These are phyloP conservation scores for Dactylella cylindrospora DNA, from an alignment of 2,329 filamentous ascomycete species.

Conservation along the genomic window DNA sequence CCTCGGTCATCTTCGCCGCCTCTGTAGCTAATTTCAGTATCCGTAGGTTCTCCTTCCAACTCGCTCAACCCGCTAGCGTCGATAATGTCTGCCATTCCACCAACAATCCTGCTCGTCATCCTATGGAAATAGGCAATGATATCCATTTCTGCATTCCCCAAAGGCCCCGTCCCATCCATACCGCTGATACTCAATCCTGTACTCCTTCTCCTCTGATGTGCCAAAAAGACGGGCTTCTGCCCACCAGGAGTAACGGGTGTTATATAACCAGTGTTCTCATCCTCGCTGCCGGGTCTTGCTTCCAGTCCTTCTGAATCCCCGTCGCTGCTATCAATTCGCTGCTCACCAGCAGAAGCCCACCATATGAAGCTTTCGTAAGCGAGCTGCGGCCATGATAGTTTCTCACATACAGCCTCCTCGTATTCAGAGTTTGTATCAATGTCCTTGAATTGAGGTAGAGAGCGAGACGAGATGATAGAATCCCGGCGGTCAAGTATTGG, in stretches of 20 bases:
- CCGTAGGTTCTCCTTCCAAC: constrained; percentile 48
- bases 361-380: constrained; percentile 84
- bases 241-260: constrained; percentile 27
- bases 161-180: constrained; percentile 36
- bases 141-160: constrained; percentile 65
- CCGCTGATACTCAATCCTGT: constrained; percentile 38
- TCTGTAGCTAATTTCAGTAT: constrained; percentile 34
- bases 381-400: constrained; percentile 69
- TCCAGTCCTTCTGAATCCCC: constrained; percentile 42
- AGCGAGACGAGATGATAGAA: constrained; percentile 28
- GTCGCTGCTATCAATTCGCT: constrained; percentile 59
- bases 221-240: constrained; percentile 40
- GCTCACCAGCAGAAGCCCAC: constrained; percentile 83
- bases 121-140: constrained; percentile 81
- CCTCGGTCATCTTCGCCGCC: constrained; percentile 48
- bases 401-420: constrained; percentile 57
- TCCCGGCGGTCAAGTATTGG: constrained; percentile 35
- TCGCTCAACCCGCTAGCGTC: constrained; percentile 54
- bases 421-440: constrained; percentile 55
- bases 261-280: constrained; percentile 40
- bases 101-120: constrained; percentile 67
- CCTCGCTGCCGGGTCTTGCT: constrained; percentile 49
- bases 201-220: constrained; percentile 35
- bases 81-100: constrained; percentile 64
- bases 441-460: constrained; percentile 36